A percentile compares a stretch with the other conserved stretches of the same genome.
Evolutionary conservation across 305 asterid genomes (phyloP).

Genomic region (Fraxinus sp.): DNA sequence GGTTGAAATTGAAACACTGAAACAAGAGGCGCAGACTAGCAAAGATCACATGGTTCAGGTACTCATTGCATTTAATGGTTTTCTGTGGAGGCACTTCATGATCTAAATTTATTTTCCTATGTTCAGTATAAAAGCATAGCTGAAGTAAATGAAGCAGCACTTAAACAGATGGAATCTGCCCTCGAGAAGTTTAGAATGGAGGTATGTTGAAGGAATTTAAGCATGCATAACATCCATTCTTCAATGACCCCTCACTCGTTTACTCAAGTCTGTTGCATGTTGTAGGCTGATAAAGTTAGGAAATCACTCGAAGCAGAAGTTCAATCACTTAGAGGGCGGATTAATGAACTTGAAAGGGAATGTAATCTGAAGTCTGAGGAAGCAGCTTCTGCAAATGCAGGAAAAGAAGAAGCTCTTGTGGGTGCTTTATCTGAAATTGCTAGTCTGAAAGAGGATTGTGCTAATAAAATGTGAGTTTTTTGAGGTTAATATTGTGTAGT

Average conservation of each 20-base stretch:
- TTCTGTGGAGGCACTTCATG: slow-evolving; percentile 19
- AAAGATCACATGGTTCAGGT: slow-evolving; percentile 90
- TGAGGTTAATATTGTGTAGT: neutral
- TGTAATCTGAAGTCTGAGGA: slow-evolving; percentile 64
- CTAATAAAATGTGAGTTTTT: slow-evolving; percentile 58
- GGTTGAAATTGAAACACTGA: slow-evolving; percentile 55
- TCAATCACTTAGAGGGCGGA: slow-evolving; percentile 49
- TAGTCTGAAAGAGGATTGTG: slow-evolving; percentile 58
- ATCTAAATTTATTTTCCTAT: slow-evolving; percentile 28
- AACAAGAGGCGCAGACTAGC: slow-evolving; percentile 63
- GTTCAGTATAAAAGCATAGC: slow-evolving; percentile 85
- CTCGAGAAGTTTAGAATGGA: slow-evolving; percentile 63
- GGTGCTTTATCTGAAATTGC: slow-evolving; percentile 64
- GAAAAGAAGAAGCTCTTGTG: slow-evolving; percentile 76
- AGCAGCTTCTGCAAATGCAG: slow-evolving; percentile 61
- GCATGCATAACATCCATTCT: neutral
- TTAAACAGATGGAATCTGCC: slow-evolving; percentile 65
- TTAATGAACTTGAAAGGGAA: slow-evolving; percentile 65
- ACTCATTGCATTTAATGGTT: neutral
- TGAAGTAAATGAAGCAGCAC: slow-evolving; percentile 77
- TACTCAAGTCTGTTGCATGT: neutral
- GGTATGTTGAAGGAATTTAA: slow-evolving; percentile 34
- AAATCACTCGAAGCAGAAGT: slow-evolving; percentile 67
- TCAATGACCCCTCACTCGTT: slow-evolving; percentile 6
- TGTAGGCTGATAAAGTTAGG: slow-evolving; percentile 63